Evolutionary conservation across 768 basidiomycete species (phyloP).

Genomic region (Rhodotorula toruloides): DNA sequence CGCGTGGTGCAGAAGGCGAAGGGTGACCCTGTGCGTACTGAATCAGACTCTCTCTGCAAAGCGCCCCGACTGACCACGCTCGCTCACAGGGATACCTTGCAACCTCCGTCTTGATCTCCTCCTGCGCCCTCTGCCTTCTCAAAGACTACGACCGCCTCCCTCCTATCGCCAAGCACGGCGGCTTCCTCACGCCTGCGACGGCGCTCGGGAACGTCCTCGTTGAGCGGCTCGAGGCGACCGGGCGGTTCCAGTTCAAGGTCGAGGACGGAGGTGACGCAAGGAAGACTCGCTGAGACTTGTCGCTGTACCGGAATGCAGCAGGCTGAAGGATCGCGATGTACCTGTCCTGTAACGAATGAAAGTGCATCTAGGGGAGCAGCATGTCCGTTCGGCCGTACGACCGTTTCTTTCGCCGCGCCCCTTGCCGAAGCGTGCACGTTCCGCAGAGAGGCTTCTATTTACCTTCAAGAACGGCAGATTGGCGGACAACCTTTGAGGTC

Average conservation of each 20-base stretch:
- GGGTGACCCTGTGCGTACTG: slow-evolving; percentile 60
- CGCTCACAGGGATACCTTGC: slow-evolving; percentile 55
- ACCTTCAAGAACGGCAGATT: too few species aligned
- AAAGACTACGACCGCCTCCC: slow-evolving; percentile 57
- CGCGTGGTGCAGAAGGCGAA: slow-evolving; percentile 60
- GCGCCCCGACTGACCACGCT: background rate
- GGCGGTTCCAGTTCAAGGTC: background rate
- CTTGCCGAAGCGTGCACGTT: too few species aligned
- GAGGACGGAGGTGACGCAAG: too few species aligned
- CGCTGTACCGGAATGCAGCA: too few species aligned
- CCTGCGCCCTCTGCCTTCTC: slow-evolving; percentile 68
- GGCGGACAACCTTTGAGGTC: too few species aligned
- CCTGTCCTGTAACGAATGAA: too few species aligned
- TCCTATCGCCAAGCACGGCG: slow-evolving; percentile 59
- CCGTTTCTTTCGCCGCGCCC: too few species aligned
- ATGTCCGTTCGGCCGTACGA: too few species aligned
- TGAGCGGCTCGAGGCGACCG: slow-evolving; percentile 56
- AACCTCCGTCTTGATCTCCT: slow-evolving; percentile 64
- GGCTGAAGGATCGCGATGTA: too few species aligned
- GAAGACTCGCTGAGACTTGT: too few species aligned
- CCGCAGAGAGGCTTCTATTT: too few species aligned
- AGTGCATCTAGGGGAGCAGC: too few species aligned
- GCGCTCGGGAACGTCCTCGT: slow-evolving; percentile 75
- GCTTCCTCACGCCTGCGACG: slow-evolving; percentile 74
- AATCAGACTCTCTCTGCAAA: background rate